Base-by-base conservation (phyloP, 192 early-diverging fungal genomes). In the Coemansia reversa region DNA sequence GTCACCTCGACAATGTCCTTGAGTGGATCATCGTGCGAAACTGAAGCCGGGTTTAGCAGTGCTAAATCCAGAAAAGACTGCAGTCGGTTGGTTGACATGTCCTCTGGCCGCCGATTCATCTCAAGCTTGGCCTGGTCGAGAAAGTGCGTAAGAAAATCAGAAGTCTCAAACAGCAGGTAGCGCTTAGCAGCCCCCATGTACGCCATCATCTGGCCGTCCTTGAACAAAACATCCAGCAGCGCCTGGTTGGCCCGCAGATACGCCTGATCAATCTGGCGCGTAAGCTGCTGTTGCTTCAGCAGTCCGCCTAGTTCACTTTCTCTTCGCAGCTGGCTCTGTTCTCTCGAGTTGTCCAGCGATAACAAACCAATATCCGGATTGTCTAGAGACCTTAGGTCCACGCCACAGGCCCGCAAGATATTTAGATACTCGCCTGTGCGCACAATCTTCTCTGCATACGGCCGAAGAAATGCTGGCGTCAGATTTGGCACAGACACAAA, bases 351-450 rank as follows among this genome's bases (percentile, higher is more conserved):
- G 18, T 53, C 52, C 24, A 53, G 16, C 18, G 72, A 55, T 16
- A 63, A 23, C 7, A 33, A 50, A 1, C 23, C 25, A 23, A 55
- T 64, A 28, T 56, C 63, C 0, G 42, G 54, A 28, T 19, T 18
- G 25, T 62, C 67, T 8, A 81, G 51, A 6, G 70, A 48, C 60
- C 69, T 67, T 51, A 82, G 56, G 18, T 82, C 71, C 20, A 76
- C 70, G 27, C 75, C 75, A 69, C 92, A 96, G 58, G 93, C 93
- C 0, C 91, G 81, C 23, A 98, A 82, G 2, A 97, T 94, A 71
- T 99, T 98, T 49, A 97, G 73, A 68, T 99, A 98, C 72, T 95
- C 95, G 39, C 97, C 97, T 0, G 95, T 91, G 19, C 89, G 74
- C 61, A 99, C 69, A 52, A 98, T 90, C 72, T 94, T 94, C 4